Base-by-base conservation (phyloP, 73 alveolate genomes). In the Paramecium primaurelia region DNA sequence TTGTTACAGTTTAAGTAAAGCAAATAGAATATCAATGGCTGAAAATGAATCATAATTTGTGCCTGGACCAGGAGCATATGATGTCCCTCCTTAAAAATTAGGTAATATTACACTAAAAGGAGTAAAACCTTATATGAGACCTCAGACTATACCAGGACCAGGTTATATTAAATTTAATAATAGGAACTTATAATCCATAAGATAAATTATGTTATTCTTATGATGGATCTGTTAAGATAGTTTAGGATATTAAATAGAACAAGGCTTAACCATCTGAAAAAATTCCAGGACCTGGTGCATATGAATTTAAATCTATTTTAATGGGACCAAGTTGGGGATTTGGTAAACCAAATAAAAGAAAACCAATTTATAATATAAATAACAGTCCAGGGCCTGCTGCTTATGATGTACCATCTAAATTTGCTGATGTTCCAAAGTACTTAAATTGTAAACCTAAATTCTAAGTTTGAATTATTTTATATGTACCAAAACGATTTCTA, bases 241-340 rank as follows among this genome's bases (percentile, higher is more conserved):
- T 47, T 45, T n/a, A 25, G 16, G 42, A 25, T 4, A 59, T 40
- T 26, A 40, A 45, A 42, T 44, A 28, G 16, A 22, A 16, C 12
- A 42, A 80, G 26, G 22, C 20, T 28, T 64, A 28, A 10, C 3
- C 45, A 4, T 40, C 47, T 18, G 45, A 47, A 2, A 26, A 80
- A 18, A 25, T 47, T 8, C 91, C 91, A 45, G 91, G 91, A 22
- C 91, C 91, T 20, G 91, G 91, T 5, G n/a, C 47, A 1, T 80
- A 80, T 18, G 71, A 34, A 4, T 26, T 6, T 34, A 80, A 80
- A 47, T 12, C 42, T 3, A 47, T 44, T 45, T 36, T 80, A 9
- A 42, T 32, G 58, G 91, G 91, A 12, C 91, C 91, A 1, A 80
- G 75, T 26, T 80, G 71, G 77, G 91, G 91, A 47, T 80, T 80